phyloP scores from a whole-genome alignment of 495 filamentous ascomycete genomes.

The Usnea hakonensis region DNA sequence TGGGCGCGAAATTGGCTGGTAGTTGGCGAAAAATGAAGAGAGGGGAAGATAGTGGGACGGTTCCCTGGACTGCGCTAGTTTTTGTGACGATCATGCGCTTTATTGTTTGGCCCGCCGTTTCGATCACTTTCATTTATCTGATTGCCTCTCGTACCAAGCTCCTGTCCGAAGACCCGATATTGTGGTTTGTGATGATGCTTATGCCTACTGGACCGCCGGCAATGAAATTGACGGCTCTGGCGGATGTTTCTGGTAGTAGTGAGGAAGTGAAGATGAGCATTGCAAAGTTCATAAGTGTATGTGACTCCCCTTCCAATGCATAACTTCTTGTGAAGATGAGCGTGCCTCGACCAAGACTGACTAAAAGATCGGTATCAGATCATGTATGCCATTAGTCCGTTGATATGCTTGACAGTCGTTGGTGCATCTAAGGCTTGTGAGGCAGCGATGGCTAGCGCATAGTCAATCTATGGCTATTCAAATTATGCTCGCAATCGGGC shows the following conservation, averaged over 20 bases:
- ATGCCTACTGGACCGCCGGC: constrained; percentile 69
- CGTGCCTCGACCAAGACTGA: neutral
- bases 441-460: constrained; percentile 20
- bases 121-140: constrained; percentile 53
- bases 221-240: constrained; percentile 58
- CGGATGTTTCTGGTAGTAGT: constrained; percentile 53
- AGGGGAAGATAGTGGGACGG: constrained; percentile 36
- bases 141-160: constrained; percentile 52
- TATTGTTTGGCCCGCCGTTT: constrained; percentile 56
- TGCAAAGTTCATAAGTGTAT: constrained; percentile 60
- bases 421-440: constrained; percentile 45
- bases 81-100: constrained; percentile 56
- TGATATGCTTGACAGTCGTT: constrained; percentile 46
- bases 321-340: neutral
- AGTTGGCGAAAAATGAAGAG: constrained; percentile 46
- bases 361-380: constrained; percentile 27
- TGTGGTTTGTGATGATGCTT: constrained; percentile 72
- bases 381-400: constrained; percentile 44
- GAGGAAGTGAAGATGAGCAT: constrained; percentile 60
- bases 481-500: neutral
- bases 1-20: constrained; percentile 59
- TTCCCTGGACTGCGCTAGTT: constrained; percentile 44
- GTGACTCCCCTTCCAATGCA: constrained; percentile 14
- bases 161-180: constrained; percentile 56
- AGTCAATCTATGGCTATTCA: neutral